Percentiles rank a stretch among this genome's conserved stretches.
Evolutionary conservation across 768 basidiomycete genomes (phyloP).

Genomic region (Mycena capillaripes): DNA sequence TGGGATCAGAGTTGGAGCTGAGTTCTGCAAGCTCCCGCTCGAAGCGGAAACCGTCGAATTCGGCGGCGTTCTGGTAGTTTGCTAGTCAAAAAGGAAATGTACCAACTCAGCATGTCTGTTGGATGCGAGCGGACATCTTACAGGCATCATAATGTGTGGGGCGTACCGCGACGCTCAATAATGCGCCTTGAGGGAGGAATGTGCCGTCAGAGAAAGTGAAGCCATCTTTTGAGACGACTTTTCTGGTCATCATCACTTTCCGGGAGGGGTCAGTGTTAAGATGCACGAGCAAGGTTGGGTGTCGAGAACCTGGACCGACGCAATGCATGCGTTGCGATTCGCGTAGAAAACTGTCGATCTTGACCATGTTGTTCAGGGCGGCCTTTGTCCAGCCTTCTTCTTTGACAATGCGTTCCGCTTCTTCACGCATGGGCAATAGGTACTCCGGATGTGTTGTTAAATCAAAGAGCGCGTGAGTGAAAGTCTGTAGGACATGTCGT

Average conservation of each 20-base stretch:
- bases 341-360: conserved; percentile 61
- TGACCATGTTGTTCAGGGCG: conserved; percentile 43
- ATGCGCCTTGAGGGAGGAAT: conserved; percentile 46
- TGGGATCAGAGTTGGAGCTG: conserved; percentile 33
- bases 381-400: conserved; percentile 51
- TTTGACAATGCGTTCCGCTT: conserved; percentile 44
- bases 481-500: conserved; percentile 35
- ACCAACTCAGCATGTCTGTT: background rate
- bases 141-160: conserved; percentile 15
- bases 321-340: conserved; percentile 52
- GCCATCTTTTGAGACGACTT: conserved; percentile 41
- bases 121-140: background rate
- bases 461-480: conserved; percentile 47
- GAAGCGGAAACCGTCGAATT: conserved; percentile 50
- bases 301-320: too few relatives aligned
- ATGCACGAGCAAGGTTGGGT: too few relatives aligned
- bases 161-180: conserved; percentile 38
- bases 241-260: conserved; percentile 45
- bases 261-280: too few relatives aligned
- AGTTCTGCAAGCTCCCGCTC: conserved; percentile 47
- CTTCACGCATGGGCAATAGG: conserved; percentile 47
- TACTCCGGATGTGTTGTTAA: conserved; percentile 48
- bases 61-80: too few relatives aligned
- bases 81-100: too few relatives aligned
- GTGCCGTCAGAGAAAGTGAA: conserved; percentile 53